Evolutionary conservation across 305 asterid species (phyloP).

Genomic region (Solanum hybrid): DNA sequence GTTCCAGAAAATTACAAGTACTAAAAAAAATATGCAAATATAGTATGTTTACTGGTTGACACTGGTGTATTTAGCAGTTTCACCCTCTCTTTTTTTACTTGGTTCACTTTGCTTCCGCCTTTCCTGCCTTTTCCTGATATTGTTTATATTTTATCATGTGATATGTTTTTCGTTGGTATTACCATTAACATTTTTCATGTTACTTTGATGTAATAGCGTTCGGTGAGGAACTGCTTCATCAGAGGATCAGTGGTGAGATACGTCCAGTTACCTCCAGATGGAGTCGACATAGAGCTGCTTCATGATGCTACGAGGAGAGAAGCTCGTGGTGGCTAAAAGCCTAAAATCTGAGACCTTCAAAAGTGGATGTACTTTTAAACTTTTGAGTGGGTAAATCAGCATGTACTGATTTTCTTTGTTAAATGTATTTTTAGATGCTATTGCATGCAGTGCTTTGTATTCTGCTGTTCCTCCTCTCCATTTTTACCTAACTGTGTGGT

Average conservation of each 20-base stretch:
- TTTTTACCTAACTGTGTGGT: background rate
- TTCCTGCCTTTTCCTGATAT: background rate
- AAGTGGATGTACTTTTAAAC: background rate
- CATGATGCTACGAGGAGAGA: slow-evolving; percentile 99
- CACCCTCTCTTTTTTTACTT: background rate
- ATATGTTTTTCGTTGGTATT: background rate
- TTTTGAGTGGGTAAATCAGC: background rate
- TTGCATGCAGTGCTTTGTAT: background rate
- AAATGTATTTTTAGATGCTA: background rate
- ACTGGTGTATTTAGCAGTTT: background rate
- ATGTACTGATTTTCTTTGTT: background rate
- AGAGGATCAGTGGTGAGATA: slow-evolving; percentile 96
- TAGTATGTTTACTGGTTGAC: background rate
- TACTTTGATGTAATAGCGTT: slow-evolving; percentile 48
- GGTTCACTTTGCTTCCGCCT: background rate
- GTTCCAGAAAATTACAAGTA: background rate
- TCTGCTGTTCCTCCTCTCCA: background rate
- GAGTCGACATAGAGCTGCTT: slow-evolving; percentile 89
- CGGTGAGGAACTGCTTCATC: slow-evolving; percentile 97
- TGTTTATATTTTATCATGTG: background rate
- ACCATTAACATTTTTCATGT: background rate
- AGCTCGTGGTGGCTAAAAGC: slow-evolving; percentile 80
- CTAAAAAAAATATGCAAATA: background rate
- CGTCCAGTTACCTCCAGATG: slow-evolving; percentile 96
- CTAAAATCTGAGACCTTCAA: slow-evolving; percentile 14